phyloP scores from a whole-genome alignment of 106 monocot genomes.

The Narthecium ossifragum region DNA sequence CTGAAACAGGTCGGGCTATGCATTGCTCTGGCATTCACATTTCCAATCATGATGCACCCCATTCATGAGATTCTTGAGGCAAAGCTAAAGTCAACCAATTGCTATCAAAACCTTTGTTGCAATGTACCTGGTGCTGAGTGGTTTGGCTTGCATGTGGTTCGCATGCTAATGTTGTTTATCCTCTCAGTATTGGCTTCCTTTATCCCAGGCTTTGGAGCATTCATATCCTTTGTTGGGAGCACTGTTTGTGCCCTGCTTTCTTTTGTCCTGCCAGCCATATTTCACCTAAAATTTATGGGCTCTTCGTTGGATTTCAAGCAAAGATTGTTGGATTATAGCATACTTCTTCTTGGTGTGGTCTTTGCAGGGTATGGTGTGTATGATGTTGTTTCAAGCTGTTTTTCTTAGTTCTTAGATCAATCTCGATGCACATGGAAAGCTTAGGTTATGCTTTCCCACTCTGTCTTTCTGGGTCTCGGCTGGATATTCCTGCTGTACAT shows the following conservation, averaged over 20 bases:
- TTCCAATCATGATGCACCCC: conserved; percentile 96
- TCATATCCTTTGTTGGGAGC: conserved; percentile 78
- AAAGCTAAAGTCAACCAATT: conserved; percentile 38
- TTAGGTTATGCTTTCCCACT: not conserved
- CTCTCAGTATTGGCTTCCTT: conserved; percentile 52
- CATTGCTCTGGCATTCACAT: conserved; percentile 76
- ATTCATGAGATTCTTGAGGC: conserved; percentile 74
- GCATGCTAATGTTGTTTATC: conserved; percentile 28
- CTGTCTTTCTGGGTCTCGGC: too few relatives aligned
- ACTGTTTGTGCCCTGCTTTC: conserved; percentile 82
- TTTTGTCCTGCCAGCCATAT: conserved; percentile 79
- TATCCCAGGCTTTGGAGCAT: conserved; percentile 77
- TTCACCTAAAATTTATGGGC: conserved; percentile 69
- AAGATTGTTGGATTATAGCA: conserved; percentile 42
- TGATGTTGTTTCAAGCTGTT: conserved; percentile 20
- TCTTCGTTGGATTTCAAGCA: conserved; percentile 33
- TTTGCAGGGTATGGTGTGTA: conserved; percentile 74
- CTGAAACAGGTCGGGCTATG: conserved; percentile 74
- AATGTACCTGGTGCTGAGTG: conserved; percentile 24
- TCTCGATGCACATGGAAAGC: not conserved
- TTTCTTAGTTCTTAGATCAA: conserved; percentile 1
- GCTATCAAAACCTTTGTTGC: conserved; percentile 38
- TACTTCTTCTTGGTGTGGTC: conserved; percentile 46
- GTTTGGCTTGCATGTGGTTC: conserved; percentile 32
- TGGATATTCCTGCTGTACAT: too few relatives aligned